Conservation (phyloP, 139 green algal genomes). For the Chlamydomonas incerta region DNA sequence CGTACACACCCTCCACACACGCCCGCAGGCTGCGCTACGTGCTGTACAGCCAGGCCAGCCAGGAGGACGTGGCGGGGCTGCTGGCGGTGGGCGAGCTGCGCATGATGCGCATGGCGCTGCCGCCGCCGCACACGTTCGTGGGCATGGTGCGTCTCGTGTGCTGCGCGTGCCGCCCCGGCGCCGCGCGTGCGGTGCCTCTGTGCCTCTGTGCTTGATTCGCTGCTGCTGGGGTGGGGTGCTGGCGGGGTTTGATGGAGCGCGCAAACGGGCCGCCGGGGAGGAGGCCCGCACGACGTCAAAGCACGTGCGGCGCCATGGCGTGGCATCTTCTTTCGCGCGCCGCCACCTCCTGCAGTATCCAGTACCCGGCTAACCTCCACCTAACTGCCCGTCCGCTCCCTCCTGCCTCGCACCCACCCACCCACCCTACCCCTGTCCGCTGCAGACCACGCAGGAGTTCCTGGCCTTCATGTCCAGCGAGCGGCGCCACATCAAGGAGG, state of each 20-base stretch:
- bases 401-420: too few species aligned
- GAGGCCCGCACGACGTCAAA: too few species aligned
- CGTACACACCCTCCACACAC: too few species aligned
- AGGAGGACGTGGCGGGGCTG: slow-evolving; percentile 1
- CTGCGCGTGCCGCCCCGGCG: too few species aligned
- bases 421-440: neutral
- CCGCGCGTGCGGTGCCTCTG: neutral
- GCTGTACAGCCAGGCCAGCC: slow-evolving; percentile 17
- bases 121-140: neutral
- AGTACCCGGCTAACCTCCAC: too few species aligned
- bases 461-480: slow-evolving; percentile 24
- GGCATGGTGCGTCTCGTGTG: slow-evolving; percentile 7
- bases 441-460: slow-evolving; percentile 32
- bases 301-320: too few species aligned
- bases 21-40: slow-evolving; percentile 7
- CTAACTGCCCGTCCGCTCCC: neutral
- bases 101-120: neutral
- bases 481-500: slow-evolving; percentile 22
- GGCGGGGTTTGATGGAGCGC: too few species aligned
- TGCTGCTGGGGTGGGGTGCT: too few species aligned
- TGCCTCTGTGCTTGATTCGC: neutral
- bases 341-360: too few species aligned
- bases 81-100: neutral
- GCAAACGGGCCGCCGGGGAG: too few species aligned
- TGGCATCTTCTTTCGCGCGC: too few species aligned